Conservation (phyloP, 768 basidiomycete species). For the Lentinula edodes region DNA sequence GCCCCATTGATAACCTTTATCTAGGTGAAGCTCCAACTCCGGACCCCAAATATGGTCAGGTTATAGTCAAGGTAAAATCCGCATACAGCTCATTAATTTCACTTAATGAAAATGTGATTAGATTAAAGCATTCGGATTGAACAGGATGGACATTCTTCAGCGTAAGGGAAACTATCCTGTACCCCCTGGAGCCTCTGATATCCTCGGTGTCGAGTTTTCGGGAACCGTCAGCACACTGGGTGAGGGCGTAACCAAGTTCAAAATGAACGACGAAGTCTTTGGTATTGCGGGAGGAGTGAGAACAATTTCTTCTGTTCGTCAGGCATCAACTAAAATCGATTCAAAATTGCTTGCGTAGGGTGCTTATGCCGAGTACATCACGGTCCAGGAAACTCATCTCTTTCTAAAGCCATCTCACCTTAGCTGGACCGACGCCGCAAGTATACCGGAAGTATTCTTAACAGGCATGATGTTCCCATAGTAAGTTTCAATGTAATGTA, state of each 20-base stretch:
- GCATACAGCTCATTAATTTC: background rate
- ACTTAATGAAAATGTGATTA: conserved; percentile 17
- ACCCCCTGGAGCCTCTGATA: conserved; percentile 69
- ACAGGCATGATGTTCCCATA: conserved; percentile 51
- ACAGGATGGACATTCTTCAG: conserved; percentile 80
- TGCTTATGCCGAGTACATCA: conserved; percentile 87
- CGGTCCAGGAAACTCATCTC: conserved; percentile 57
- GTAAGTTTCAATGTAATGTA: background rate
- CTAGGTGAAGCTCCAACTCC: conserved; percentile 70
- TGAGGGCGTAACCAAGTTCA: conserved; percentile 44
- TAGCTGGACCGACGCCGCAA: conserved; percentile 81
- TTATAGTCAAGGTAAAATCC: conserved; percentile 69
- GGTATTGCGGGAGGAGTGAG: conserved; percentile 79
- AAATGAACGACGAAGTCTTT: conserved; percentile 65
- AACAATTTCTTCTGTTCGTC: conserved; percentile 5
- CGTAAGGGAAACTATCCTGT: conserved; percentile 68
- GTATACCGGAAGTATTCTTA: conserved; percentile 82
- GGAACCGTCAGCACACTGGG: conserved; percentile 57
- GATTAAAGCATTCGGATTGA: conserved; percentile 84
- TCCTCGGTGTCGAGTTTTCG: conserved; percentile 88
- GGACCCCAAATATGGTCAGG: conserved; percentile 46
- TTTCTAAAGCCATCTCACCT: conserved; percentile 70
- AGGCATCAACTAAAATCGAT: background rate
- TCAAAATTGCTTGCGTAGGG: conserved; percentile 43
- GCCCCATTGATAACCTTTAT: conserved; percentile 72